Evolutionary conservation across 768 basidiomycete genomes (phyloP), one percentile per base, ranked within the genome.

Genomic region (Kwoniella mangroviensis): DNA sequence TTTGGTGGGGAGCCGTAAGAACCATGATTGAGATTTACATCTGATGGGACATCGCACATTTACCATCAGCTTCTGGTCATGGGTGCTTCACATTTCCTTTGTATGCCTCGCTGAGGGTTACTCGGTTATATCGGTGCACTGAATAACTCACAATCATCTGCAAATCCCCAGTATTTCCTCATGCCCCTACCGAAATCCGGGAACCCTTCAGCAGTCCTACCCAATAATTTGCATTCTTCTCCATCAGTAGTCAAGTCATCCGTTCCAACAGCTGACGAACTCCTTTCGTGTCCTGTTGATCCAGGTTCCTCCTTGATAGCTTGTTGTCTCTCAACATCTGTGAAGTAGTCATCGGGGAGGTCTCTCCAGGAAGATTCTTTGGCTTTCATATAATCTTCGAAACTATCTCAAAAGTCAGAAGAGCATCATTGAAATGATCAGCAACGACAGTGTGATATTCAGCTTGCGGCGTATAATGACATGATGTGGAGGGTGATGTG

Each of bases 321-420:
- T 12, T 55, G 82, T 66, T 85, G 82, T 67, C 84, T 82, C 75
- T 90, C 90, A 4, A 89, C 87, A 67, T 88, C 87, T n/a, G 74
- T 82, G 67, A 86, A 88, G 56, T 54, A 75, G 28, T 81, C 75
- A 9, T 51, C 65, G 3, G 75, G 83, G 10, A 61, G 45, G 4
- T 88, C 88, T 49, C 90, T 86, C 93, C 94, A 95, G 67, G 90
- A 90, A 86, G 88, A 88, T 2, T 91, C 89, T 72, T 89, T 91
- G 40, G 91, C 87, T 76, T 84, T 83, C 40, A 96, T 86, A 77
- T 97, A 97, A 3, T 89, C 87, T n/a, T 89, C 88, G 76, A 90
- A 94, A 0, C 89, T 81, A 55, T 2, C 34, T 6, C 22, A 52
- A 10, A 12, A 15, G 3, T 13, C 24, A 12, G 11, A 54, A 9